Evolutionary conservation across 75 land plant species (phyloP).

Genomic region (Sequoiadendron giganteum): DNA sequence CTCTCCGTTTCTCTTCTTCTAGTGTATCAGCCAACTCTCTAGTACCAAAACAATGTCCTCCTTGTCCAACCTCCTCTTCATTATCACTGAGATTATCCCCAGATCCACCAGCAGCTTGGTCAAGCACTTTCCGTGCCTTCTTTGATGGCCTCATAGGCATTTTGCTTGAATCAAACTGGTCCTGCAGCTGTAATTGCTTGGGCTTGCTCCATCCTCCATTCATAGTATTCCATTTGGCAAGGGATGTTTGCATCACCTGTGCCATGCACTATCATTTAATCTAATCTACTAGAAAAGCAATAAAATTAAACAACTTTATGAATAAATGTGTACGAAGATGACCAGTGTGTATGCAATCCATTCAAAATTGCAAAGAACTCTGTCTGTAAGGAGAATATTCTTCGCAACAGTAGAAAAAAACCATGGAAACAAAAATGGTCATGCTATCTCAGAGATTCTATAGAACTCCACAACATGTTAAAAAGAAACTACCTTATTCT

Average conservation of each 20-base stretch:
- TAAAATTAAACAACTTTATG: background rate
- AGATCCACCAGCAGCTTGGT: slow-evolving; percentile 23
- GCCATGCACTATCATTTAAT: background rate
- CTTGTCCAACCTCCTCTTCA: slow-evolving; percentile 64
- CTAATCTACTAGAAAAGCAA: background rate
- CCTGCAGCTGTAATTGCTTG: slow-evolving; percentile 29
- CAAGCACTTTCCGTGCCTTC: slow-evolving; percentile 43
- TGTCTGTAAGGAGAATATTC: background rate
- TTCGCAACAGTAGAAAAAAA: background rate
- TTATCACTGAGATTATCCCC: slow-evolving; percentile 72
- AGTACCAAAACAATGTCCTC: slow-evolving; percentile 59
- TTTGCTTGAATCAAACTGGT: slow-evolving; percentile 20
- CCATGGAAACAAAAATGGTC: background rate
- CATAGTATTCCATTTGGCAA: slow-evolving; percentile 36
- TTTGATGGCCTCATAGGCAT: slow-evolving; percentile 46
- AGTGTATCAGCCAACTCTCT: slow-evolving; percentile 67
- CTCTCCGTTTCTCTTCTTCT: slow-evolving; percentile 84
- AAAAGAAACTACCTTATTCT: slow-evolving; percentile 33
- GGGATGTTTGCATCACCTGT: slow-evolving; percentile 22
- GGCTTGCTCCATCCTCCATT: slow-evolving; percentile 26
- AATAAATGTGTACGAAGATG: background rate
- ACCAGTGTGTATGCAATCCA: background rate
- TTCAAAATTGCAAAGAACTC: background rate
- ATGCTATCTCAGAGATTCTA: background rate
- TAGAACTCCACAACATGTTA: background rate